These are phyloP conservation scores for Ploettnerulaceae sp. DNA, from an alignment of 2,329 filamentous ascomycete species.

Conservation along the genomic window DNA sequence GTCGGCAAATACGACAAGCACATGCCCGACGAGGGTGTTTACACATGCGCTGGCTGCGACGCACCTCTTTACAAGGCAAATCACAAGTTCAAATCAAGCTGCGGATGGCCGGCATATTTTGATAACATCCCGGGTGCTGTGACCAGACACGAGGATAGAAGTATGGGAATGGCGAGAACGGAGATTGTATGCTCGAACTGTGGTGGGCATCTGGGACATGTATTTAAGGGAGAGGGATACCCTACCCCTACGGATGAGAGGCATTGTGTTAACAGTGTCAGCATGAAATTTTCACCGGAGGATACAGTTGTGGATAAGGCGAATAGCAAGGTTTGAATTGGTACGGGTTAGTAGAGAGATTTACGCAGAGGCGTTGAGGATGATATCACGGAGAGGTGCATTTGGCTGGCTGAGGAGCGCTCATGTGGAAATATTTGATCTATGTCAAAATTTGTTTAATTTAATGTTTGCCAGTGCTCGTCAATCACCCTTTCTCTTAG, in stretches of 20 bases:
- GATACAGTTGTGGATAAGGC: slow-evolving; percentile 48
- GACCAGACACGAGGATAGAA: slow-evolving; percentile 69
- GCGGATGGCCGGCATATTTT: slow-evolving; percentile 97
- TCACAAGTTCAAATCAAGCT: slow-evolving; percentile 95
- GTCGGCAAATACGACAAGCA: slow-evolving; percentile 87
- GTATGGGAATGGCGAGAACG: slow-evolving; percentile 77
- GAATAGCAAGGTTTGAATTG: slow-evolving; percentile 36
- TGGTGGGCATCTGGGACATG: slow-evolving; percentile 85
- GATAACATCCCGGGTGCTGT: slow-evolving; percentile 92
- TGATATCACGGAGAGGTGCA: neutral
- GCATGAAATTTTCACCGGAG: slow-evolving; percentile 71
- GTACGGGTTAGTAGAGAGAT: neutral
- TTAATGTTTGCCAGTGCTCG: too few relatives aligned
- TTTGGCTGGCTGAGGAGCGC: neutral
- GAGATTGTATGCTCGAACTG: slow-evolving; percentile 96
- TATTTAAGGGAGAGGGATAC: slow-evolving; percentile 86
- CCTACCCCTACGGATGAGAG: slow-evolving; percentile 86
- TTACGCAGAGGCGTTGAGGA: neutral
- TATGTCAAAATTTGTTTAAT: neutral
- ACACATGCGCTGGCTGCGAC: slow-evolving; percentile 81
- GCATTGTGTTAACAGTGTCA: slow-evolving; percentile 94
- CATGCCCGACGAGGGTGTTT: slow-evolving; percentile 68
- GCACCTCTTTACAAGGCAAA: slow-evolving; percentile 86
- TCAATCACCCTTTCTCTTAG: too few relatives aligned
- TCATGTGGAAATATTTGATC: neutral